phyloP scores from a whole-genome alignment of 2,329 filamentous ascomycete genomes.

The Trichoderma atrobrunneum region DNA sequence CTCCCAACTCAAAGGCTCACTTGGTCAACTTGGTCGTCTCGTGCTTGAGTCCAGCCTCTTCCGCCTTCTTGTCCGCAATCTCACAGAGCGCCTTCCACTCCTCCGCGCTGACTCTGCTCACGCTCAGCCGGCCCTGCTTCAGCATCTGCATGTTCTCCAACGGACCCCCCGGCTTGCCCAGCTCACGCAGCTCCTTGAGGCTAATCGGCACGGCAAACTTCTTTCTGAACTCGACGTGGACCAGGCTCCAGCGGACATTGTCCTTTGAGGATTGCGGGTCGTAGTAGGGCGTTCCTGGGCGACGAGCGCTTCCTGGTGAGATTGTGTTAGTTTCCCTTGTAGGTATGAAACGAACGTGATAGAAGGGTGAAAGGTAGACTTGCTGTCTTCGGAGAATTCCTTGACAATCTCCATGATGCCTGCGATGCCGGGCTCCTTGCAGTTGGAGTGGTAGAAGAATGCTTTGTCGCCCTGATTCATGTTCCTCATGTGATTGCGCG shows the following conservation, averaged over 20 bases:
- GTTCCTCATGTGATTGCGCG: constrained; percentile 82
- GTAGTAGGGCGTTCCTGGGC: constrained; percentile 64
- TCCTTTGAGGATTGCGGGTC: constrained; percentile 66
- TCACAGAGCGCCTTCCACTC: constrained; percentile 66
- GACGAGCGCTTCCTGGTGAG: constrained; percentile 32
- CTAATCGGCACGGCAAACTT: constrained; percentile 73
- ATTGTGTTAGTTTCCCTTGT: background rate
- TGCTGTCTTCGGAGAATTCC: constrained; percentile 78
- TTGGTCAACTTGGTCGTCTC: constrained; percentile 24
- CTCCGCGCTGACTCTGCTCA: constrained; percentile 61
- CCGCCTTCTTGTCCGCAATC: constrained; percentile 47
- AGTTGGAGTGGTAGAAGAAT: constrained; percentile 97
- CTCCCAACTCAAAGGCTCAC: background rate
- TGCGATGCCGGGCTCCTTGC: constrained; percentile 82
- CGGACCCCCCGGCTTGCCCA: constrained; percentile 53
- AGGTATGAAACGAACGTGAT: background rate
- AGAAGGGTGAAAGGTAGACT: constrained; percentile 28
- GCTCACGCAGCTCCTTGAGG: constrained; percentile 67
- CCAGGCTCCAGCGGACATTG: constrained; percentile 71
- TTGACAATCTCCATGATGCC: constrained; percentile 86
- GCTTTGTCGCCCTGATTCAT: constrained; percentile 92
- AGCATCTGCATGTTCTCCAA: constrained; percentile 79
- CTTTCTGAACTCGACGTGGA: constrained; percentile 81
- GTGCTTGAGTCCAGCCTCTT: constrained; percentile 38
- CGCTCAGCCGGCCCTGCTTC: constrained; percentile 78